phyloP scores from a whole-genome alignment of 768 basidiomycete genomes.

The Ramaria sp. region DNA sequence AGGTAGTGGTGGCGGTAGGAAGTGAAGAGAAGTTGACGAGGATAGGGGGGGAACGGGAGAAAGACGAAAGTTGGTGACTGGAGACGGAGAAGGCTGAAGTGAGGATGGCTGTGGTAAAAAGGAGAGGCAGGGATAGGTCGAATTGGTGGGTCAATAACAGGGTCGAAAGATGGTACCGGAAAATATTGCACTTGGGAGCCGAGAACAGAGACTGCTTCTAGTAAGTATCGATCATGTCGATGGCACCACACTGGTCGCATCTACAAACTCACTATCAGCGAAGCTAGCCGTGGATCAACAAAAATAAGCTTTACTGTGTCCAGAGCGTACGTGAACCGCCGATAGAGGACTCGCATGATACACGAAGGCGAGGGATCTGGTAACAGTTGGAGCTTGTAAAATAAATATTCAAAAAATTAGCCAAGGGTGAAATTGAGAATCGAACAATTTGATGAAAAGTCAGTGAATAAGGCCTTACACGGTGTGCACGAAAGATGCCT shows the following conservation, averaged over 20 bases:
- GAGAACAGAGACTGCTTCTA: neutral
- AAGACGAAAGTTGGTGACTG: neutral
- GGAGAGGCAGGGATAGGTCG: too few relatives aligned
- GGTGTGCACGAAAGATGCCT: conserved; percentile 47
- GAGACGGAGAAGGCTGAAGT: neutral
- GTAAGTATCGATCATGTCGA: conserved; percentile 72
- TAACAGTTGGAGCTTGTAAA: conserved; percentile 48
- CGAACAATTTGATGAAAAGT: neutral
- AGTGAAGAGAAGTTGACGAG: neutral
- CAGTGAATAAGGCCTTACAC: conserved; percentile 36
- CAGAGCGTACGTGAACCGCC: conserved; percentile 75
- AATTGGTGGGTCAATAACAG: too few relatives aligned
- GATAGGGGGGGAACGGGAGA: neutral
- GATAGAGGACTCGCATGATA: conserved; percentile 61
- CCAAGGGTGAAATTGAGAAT: neutral
- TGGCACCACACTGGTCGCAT: conserved; percentile 82
- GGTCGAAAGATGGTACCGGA: too few relatives aligned
- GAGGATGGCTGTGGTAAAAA: too few relatives aligned
- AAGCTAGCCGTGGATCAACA: neutral
- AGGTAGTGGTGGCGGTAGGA: neutral
- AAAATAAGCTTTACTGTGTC: conserved; percentile 38
- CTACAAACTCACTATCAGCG: neutral
- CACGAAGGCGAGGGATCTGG: conserved; percentile 74
- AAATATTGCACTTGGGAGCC: too few relatives aligned
- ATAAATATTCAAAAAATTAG: conserved; percentile 1